A percentile compares a stretch with the other conserved stretches of the same genome.
Evolutionary conservation across 495 filamentous ascomycete species (phyloP).

Genomic region (Hyaloscypha finlandica): DNA sequence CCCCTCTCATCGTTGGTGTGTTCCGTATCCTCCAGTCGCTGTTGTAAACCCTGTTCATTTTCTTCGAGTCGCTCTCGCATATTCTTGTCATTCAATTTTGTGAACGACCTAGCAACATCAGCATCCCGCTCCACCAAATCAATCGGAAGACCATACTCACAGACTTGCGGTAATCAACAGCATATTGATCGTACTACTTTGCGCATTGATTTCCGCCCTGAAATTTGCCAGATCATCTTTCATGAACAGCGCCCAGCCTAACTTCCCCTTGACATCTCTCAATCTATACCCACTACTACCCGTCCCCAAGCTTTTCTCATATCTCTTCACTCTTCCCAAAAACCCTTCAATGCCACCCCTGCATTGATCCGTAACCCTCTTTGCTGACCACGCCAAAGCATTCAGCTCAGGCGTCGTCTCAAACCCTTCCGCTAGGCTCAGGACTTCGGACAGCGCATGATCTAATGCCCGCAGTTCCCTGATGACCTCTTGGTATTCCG

Average conservation of each 20-base stretch:
- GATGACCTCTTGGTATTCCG: no score
- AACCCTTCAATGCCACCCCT: slow-evolving; percentile 4
- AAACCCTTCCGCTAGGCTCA: no score
- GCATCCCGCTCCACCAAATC: background rate
- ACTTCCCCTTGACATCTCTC: slow-evolving; percentile 30
- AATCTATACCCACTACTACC: slow-evolving; percentile 9
- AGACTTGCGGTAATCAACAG: slow-evolving; percentile 37
- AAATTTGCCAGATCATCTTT: slow-evolving; percentile 37
- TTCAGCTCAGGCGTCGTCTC: slow-evolving; percentile 10
- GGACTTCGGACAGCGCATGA: no score
- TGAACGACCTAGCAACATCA: background rate
- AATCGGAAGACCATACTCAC: slow-evolving; percentile 16
- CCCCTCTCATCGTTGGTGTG: no score
- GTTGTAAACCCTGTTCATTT: background rate
- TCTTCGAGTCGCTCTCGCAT: background rate
- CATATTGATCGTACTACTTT: slow-evolving; percentile 38
- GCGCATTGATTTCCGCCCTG: slow-evolving; percentile 33
- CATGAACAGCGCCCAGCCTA: slow-evolving; percentile 34
- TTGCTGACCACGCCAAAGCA: slow-evolving; percentile 1
- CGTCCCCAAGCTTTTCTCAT: background rate
- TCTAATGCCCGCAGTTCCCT: no score
- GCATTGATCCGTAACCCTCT: slow-evolving; percentile 10
- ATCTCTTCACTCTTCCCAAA: slow-evolving; percentile 1
- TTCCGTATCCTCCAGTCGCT: no score
- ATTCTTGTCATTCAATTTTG: slow-evolving; percentile 7